Base-by-base conservation (phyloP, 148 eudicot species). In the Nepenthes mirabilis region DNA sequence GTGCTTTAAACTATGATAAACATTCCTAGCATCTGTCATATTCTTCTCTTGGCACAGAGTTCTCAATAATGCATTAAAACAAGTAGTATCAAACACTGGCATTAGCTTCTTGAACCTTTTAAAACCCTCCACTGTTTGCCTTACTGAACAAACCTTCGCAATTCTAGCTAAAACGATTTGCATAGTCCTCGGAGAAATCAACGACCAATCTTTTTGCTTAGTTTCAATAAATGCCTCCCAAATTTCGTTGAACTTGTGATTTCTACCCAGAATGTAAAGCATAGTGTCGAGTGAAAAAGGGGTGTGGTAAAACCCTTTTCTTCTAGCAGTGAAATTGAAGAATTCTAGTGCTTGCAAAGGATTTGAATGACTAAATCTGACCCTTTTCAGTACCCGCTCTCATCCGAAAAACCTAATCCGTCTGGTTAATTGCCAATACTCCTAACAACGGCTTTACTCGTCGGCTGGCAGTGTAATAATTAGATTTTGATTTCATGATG, bases 131-230 rank as follows among this genome's bases (percentile, higher is more conserved):
- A 91, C 90, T 1, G 95, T 91, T 58, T 81, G 72, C 68, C 80
- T 74, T 56, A 91, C 95, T 0, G 95, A 85, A 58, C 90, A 91
- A 55, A 79, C 80, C 70, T 91, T 91, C 1, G 87, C 93, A 36
- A 79, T 65, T 43, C 93, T 69, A 52, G 72, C 95, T 10, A 88
- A 73, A 54, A 91, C 97, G 2, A 91, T 90, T 52, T 72, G 75
- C 14, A 91, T 63, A 54, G 97, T 91, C 56, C 84, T 72, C 0
- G 74, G 67, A 0, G 95, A 65, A 58, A 91, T 85, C 74, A 83
- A 77, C 61, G 70, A 56, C 5, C 64, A 77, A 75, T 91, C 87
- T 57, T 76, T 85, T 37, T 62, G 60, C 68, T 81, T 85, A 6
- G 57, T 78, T 14, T 91, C 90, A 12, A 43, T 23, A 56, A 87